Evolutionary conservation across 2,329 filamentous ascomycete genomes (phyloP), one percentile per base, ranked within the genome.

Genomic region (Hypoxylon sp.): DNA sequence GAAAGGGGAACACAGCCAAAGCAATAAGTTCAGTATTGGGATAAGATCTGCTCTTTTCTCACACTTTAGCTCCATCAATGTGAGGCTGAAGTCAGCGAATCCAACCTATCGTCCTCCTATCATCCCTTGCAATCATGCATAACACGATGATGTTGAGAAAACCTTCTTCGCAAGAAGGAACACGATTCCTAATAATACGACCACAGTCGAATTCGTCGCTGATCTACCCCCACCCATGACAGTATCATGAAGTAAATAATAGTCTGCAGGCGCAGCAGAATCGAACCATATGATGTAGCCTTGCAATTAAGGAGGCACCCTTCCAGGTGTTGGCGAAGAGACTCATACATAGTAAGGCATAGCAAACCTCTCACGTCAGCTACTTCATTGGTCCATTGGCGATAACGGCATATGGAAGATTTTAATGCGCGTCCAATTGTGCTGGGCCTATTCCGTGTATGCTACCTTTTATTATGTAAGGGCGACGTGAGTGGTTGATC

Each of bases 181-280:
- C 48, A 3, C 19, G 37, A 59, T 37, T n/a, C 39, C 21, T 50
- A 35, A 42, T 46, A 47, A 59, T 59, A 58, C 35, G 27, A 60
- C 21, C 19, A 59, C n/a, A 42, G 48, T 32, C 21, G 35, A 19
- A 65, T 39, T 11, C 24, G 17, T 42, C 21, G 51, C 47, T 21
- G 46, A 62, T 62, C 63, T 66, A 24, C 55, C 55, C 29, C 19
- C 54, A 55, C 50, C 24, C 50, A 37, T 59, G 50, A n/a, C 37
- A 42, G 39, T 44, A 63, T 56, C 59, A 62, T 56, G 46, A 53
- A 56, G 35, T 57, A 51, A 21, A 44, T 42, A 7, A 51, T 32
- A 50, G 24, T 46, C 24, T 24, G 35, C 54, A 56, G 37, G 27
- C 32, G 6, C 55, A 32, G 27, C 35, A 39, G 31, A 54, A 15